These are phyloP conservation scores for Penicillium sp. DNA, from an alignment of 2,329 filamentous ascomycete species.

Conservation along the genomic window DNA sequence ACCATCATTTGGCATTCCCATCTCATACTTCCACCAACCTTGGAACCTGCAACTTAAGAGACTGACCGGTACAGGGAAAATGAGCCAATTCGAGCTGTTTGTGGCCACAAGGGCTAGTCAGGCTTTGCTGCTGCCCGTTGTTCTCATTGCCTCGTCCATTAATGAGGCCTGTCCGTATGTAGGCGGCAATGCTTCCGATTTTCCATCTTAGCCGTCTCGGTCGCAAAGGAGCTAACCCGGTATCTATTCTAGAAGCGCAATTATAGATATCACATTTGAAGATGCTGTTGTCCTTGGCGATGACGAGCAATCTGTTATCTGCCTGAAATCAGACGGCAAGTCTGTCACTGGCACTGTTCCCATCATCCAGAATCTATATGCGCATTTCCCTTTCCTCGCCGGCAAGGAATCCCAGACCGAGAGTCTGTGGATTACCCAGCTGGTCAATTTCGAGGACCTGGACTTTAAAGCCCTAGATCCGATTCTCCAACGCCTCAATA, in stretches of 20 bases:
- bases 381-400: conserved; percentile 39
- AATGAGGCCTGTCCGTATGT: conserved; percentile 36
- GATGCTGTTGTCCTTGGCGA: conserved; percentile 37
- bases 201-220: no score
- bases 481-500: conserved; percentile 75
- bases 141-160: conserved; percentile 44
- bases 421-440: conserved; percentile 58
- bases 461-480: conserved; percentile 85
- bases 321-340: conserved; percentile 32
- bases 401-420: conserved; percentile 41
- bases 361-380: conserved; percentile 36
- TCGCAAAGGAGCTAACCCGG: no score
- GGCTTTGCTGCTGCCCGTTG: conserved; percentile 42
- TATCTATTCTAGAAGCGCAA: conserved; percentile 17
- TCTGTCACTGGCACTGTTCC: conserved; percentile 34
- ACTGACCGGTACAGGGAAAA: conserved; percentile 3
- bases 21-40: no score
- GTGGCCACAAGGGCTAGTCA: conserved; percentile 45
- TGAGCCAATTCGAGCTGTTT: conserved; percentile 37
- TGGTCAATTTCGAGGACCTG: conserved; percentile 54
- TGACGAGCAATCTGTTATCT: conserved; percentile 37
- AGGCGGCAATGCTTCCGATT: no score
- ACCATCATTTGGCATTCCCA: no score
- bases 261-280: conserved; percentile 42
- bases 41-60: no score